Evolutionary conservation across 306 rosid genomes (phyloP), one percentile per base, ranked within the genome.

Genomic region (Arachis hypogaea): DNA sequence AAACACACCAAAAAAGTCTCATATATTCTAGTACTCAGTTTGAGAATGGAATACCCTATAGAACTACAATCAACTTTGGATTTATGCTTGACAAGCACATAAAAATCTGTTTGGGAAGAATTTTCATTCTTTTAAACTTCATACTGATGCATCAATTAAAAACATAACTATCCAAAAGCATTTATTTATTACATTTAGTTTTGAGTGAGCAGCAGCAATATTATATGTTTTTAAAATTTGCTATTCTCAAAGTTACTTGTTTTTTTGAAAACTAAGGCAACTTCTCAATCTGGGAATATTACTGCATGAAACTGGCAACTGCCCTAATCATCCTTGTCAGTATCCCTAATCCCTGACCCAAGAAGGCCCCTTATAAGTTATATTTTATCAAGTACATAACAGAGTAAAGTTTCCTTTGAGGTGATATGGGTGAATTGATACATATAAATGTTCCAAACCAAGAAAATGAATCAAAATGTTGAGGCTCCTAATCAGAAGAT

Each of bases 1-100:
- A n/a, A 71, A 60, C 16, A 68, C 58, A 73, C 59, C 63, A 70
- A 61, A 61, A 68, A 33, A 67, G 58, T 62, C 64, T 33, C 3
- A 33, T 45, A 40, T 57, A 40, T 57, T 11, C 11, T 68, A 68
- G 43, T 33, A 55, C 64, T 29, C 22, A 14, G 12, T 68, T 72
- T 55, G 14, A 29, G 7, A 33, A 68, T 5, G 33, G 16, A 56
- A 14, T 58, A 4, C 49, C 11, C 47, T 38, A 44, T 12, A 68
- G 47, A 57, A 69, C 11, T 18, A 47, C 56, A 57, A 64, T 36
- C 61, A 66, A 3, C 38, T 44, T 64, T 33, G 7, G 16, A 7
- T 63, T n/a, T 47, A 47, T 47, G 69, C 18, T 49, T 55, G 7
- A 7, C 11, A 60, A 4, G 63, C 33, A 18, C 8, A 8, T 30